phyloP scores from a whole-genome alignment of 495 filamentous ascomycete species.

The Bryoglossum gracile region DNA sequence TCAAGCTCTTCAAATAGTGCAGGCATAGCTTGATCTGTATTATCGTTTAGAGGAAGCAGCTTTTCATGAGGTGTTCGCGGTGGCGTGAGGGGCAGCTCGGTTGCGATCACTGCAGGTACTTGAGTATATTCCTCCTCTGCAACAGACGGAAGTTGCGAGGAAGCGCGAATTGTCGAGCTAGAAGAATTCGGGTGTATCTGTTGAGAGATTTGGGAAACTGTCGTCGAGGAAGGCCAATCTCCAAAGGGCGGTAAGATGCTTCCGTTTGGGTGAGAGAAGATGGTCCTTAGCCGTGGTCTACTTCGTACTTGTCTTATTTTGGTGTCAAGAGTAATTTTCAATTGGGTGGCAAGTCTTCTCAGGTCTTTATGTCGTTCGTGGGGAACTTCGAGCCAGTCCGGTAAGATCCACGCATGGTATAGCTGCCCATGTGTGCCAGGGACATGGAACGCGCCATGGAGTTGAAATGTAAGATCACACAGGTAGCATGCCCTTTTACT shows the following conservation, averaged over 20 bases:
- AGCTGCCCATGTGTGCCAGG: slow-evolving; percentile 19
- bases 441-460: slow-evolving; percentile 17
- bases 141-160: no score
- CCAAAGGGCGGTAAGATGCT: background rate
- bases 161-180: background rate
- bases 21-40: background rate
- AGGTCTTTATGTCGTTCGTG: background rate
- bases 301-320: background rate
- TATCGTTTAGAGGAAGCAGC: background rate
- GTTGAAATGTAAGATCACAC: slow-evolving; percentile 24
- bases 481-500: slow-evolving; percentile 33
- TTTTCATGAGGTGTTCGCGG: background rate
- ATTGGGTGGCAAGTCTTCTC: background rate
- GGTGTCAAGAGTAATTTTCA: slow-evolving; percentile 6
- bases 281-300: background rate
- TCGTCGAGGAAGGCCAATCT: background rate
- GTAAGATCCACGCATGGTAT: slow-evolving; percentile 19
- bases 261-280: background rate
- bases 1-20: background rate
- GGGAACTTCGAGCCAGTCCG: slow-evolving; percentile 20
- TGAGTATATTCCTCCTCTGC: background rate
- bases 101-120: background rate
- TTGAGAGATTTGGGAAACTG: background rate
- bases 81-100: background rate
- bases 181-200: no score